Percentiles rank a stretch among this genome's conserved stretches.
Evolutionary conservation across 768 basidiomycete genomes (phyloP).

Genomic region (Lanmaoa pseudosensibilis): DNA sequence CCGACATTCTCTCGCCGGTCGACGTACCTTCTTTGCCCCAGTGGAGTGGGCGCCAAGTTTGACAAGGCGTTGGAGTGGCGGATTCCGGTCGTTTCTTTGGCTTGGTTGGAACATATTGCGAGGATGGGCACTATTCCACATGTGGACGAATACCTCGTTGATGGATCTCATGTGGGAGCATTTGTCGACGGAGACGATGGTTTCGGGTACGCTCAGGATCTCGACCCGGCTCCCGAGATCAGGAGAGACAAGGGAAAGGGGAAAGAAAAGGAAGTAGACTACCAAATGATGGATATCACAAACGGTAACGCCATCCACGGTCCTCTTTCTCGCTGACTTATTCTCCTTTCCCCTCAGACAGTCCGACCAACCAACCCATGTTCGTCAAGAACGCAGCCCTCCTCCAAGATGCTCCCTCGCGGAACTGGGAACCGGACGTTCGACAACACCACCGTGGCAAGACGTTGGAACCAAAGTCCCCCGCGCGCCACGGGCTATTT

Average conservation of each 20-base stretch:
- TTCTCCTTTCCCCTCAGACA: slow-evolving; percentile 1
- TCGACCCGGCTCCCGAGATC: slow-evolving; percentile 2
- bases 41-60: slow-evolving; percentile 68
- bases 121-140: slow-evolving; percentile 48
- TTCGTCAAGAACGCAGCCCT: slow-evolving; percentile 24
- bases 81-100: slow-evolving; percentile 66
- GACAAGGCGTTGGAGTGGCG: slow-evolving; percentile 80
- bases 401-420: slow-evolving; percentile 18
- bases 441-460: not conserved
- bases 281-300: slow-evolving; percentile 37
- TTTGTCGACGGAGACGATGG: slow-evolving; percentile 36
- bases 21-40: slow-evolving; percentile 82
- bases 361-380: no score
- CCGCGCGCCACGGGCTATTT: slow-evolving; percentile 19
- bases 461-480: not conserved
- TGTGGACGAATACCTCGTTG: slow-evolving; percentile 35
- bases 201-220: slow-evolving; percentile 12
- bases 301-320: slow-evolving; percentile 29
- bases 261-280: slow-evolving; percentile 33
- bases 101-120: slow-evolving; percentile 68
- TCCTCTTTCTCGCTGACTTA: not conserved
- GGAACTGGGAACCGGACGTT: not conserved
- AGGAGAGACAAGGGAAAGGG: slow-evolving; percentile 32
- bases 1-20: slow-evolving; percentile 62
- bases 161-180: slow-evolving; percentile 36